These are phyloP conservation scores for Arthrobotrys musiformis DNA, from an alignment of 2,329 filamentous ascomycete species.

Conservation along the genomic window DNA sequence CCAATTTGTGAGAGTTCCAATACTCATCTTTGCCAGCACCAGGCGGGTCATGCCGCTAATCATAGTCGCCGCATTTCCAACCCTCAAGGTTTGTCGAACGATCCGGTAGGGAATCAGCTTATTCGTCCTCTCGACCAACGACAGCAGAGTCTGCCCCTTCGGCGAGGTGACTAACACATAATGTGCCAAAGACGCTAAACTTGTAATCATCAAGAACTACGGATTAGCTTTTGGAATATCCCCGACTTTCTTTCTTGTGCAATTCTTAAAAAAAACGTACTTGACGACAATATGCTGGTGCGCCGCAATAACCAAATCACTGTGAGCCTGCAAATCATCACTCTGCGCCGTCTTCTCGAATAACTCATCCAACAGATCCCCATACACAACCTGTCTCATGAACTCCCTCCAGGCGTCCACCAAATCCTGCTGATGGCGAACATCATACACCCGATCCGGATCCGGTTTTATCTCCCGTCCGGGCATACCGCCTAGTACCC, in stretches of 20 bases:
- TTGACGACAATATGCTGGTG: conserved; percentile 77
- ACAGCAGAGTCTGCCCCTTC: conserved; percentile 78
- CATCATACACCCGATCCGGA: conserved; percentile 67
- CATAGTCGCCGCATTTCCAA: conserved; percentile 85
- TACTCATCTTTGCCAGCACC: conserved; percentile 79
- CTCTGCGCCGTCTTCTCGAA: conserved; percentile 72
- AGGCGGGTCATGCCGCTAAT: conserved; percentile 78
- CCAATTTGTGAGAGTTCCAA: conserved; percentile 81
- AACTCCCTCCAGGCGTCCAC: conserved; percentile 74
- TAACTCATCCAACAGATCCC: conserved; percentile 73
- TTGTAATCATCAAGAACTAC: not conserved
- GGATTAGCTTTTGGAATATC: not conserved
- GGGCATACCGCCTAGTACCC: conserved; percentile 72
- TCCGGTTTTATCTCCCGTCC: conserved; percentile 68
- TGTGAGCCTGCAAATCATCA: conserved; percentile 73
- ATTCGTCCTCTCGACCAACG: conserved; percentile 76
- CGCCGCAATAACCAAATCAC: conserved; percentile 71
- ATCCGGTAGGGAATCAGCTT: conserved; percentile 77
- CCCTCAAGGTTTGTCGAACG: conserved; percentile 76
- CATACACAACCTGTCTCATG: conserved; percentile 75
- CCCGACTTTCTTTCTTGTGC: not conserved
- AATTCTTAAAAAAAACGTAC: conserved; percentile 63
- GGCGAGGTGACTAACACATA: conserved; percentile 78
- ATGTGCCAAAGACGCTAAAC: conserved; percentile 76
- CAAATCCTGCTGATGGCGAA: conserved; percentile 64